A percentile compares a stretch with the other conserved stretches of the same genome.
Conservation (phyloP, 257 asterid species). For the Solanum chiquidenum region DNA sequence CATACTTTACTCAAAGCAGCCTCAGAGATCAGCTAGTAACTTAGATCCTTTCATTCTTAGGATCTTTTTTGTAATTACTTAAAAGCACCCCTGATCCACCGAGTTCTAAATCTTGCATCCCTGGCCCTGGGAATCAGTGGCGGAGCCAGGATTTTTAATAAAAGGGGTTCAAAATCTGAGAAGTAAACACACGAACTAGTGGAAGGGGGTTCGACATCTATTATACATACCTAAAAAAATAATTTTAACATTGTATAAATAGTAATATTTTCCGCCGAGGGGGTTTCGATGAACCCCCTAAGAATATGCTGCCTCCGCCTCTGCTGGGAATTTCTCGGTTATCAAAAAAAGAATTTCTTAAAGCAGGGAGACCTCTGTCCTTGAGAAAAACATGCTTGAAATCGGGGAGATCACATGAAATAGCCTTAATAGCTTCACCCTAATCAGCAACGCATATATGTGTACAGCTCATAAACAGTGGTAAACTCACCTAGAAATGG, state of each 20-base stretch:
- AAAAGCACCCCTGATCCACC: neutral
- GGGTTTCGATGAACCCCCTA: no score
- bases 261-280: no score
- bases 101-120: neutral
- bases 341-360: neutral
- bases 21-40: neutral
- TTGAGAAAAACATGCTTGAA: neutral
- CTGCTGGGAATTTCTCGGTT: neutral
- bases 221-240: no score
- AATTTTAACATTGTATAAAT: no score
- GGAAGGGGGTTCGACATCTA: no score
- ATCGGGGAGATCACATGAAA: neutral
- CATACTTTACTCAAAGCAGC: neutral
- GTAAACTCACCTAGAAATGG: slow-evolving; percentile 63
- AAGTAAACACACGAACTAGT: no score
- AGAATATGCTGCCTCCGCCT: no score
- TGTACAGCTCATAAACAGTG: neutral
- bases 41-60: neutral
- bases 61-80: neutral
- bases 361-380: neutral
- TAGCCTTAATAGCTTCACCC: neutral
- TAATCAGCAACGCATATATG: neutral
- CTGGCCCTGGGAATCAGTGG: neutral
- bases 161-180: no score
- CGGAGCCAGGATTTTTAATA: no score